Conservation (phyloP, 2,329 filamentous ascomycete genomes). For the Cylindrodendrum hubeiense region DNA sequence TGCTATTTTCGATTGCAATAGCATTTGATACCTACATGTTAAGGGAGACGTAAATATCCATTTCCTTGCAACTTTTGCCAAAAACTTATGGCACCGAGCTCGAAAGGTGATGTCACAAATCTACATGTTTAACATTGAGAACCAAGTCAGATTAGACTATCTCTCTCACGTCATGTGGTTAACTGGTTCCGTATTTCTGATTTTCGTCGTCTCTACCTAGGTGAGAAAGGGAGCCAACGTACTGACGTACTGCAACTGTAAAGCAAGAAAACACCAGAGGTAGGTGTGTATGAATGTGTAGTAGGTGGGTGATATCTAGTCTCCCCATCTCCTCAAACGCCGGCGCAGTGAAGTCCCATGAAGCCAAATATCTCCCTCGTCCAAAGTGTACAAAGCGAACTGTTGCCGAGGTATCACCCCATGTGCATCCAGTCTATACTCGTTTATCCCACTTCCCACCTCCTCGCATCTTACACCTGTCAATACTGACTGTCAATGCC, state of each 20-base stretch:
- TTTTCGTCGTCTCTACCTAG: not conserved
- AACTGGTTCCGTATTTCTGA: not conserved
- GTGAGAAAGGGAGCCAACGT: not conserved
- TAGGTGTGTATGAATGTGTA: constrained; percentile 18
- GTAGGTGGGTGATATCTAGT: constrained; percentile 11
- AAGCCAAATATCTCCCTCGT: constrained; percentile 9
- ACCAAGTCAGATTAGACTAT: not conserved
- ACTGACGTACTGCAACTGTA: not conserved
- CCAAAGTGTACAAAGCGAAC: constrained; percentile 17
- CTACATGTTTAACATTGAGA: no score
- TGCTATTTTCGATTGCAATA: no score
- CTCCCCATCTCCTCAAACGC: constrained; percentile 11
- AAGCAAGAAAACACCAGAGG: not conserved
- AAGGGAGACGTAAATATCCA: no score
- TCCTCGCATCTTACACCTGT: not conserved
- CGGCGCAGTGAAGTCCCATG: not conserved
- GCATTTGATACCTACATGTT: no score
- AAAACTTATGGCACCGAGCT: no score
- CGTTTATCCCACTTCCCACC: not conserved
- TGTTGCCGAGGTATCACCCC: constrained; percentile 5
- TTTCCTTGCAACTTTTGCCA: no score
- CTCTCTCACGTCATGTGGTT: not conserved
- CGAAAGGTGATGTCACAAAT: no score
- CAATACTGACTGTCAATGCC: constrained; percentile 1
- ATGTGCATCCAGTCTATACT: not conserved